Evolutionary conservation across 2,329 filamentous ascomycete species (phyloP).

Genomic region (Acephala macrosclerotiorum): DNA sequence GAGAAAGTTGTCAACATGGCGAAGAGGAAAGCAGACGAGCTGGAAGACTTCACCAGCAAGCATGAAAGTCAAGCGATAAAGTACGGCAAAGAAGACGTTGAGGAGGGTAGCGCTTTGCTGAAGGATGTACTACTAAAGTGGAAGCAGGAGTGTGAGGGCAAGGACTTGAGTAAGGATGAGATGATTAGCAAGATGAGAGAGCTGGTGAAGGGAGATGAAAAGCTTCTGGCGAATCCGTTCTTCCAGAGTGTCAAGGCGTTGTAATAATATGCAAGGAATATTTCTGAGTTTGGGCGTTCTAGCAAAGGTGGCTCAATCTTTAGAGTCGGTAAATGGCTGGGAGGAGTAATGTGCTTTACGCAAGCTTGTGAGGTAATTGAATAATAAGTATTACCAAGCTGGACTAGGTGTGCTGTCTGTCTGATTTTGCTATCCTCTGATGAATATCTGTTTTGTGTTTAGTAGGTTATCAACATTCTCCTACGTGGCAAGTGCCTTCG

Average conservation of each 20-base stretch:
- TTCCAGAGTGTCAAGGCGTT: slow-evolving; percentile 63
- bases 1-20: slow-evolving; percentile 99
- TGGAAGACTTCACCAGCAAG: slow-evolving; percentile 92
- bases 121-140: slow-evolving; percentile 85
- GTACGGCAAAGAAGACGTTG: slow-evolving; percentile 85
- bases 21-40: slow-evolving; percentile 97
- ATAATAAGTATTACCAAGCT: background rate
- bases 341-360: background rate
- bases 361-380: background rate
- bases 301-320: background rate
- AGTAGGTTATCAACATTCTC: background rate
- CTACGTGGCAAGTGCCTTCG: background rate
- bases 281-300: background rate
- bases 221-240: slow-evolving; percentile 70
- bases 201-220: slow-evolving; percentile 76
- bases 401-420: background rate
- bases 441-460: background rate
- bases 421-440: background rate
- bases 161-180: slow-evolving; percentile 72
- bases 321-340: background rate
- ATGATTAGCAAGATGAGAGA: slow-evolving; percentile 82
- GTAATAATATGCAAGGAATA: slow-evolving; percentile 25
- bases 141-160: slow-evolving; percentile 76
- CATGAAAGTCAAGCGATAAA: slow-evolving; percentile 66
- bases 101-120: slow-evolving; percentile 83